phyloP scores from a whole-genome alignment of 73 alveolate genomes.

The Urostyla sp. region DNA sequence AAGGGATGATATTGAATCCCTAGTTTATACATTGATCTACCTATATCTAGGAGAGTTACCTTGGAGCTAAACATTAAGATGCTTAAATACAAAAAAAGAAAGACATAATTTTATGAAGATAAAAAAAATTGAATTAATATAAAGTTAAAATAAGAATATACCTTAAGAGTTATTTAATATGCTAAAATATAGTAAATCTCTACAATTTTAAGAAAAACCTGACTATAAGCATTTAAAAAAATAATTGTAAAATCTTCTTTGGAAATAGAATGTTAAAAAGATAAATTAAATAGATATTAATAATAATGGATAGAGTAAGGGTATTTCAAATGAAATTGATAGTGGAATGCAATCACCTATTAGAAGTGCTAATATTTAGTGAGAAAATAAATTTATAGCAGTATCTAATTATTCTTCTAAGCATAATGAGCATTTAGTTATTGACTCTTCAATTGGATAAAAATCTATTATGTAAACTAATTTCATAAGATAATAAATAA shows the following conservation, averaged over 20 bases:
- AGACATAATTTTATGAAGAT: slow-evolving; percentile 27
- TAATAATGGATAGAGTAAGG: too few relatives aligned
- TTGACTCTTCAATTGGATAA: too few relatives aligned
- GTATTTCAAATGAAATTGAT: too few relatives aligned
- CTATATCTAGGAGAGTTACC: slow-evolving; percentile 22
- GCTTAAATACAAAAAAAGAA: slow-evolving; percentile 41
- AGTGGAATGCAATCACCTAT: too few relatives aligned
- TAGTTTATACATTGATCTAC: slow-evolving; percentile 17
- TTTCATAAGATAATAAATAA: too few relatives aligned
- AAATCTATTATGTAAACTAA: too few relatives aligned
- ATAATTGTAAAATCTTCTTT: neutral
- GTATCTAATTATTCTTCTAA: too few relatives aligned
- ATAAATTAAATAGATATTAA: neutral
- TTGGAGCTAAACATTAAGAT: slow-evolving; percentile 17
- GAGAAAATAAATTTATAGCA: too few relatives aligned
- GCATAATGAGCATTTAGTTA: too few relatives aligned
- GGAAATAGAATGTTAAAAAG: neutral
- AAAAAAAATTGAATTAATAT: neutral
- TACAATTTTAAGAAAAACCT: slow-evolving; percentile 8
- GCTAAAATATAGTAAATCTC: neutral
- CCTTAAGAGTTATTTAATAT: slow-evolving; percentile 7
- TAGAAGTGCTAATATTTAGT: too few relatives aligned
- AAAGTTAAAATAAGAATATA: neutral
- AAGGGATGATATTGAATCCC: slow-evolving; percentile 48
- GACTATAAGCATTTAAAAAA: neutral